Evolutionary conservation across 441 rosid species (phyloP), one percentile per base, ranked within the genome.

Genomic region (Euphorbia schlechtendalii): DNA sequence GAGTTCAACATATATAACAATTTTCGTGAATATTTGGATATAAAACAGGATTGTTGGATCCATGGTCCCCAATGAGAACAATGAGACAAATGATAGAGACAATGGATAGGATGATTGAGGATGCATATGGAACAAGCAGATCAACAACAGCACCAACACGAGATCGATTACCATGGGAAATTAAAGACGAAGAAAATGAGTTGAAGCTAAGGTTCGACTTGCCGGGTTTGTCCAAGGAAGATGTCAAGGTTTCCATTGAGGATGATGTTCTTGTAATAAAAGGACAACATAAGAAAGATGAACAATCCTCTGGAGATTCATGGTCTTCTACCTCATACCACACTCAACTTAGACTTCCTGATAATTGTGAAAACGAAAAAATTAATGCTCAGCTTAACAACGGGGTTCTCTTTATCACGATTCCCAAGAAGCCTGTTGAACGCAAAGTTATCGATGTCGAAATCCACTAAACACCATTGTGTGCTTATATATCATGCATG

Each of bases 191-290:
- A 2, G 96, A 89, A 45, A 45, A 77, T 1, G 98, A 87, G 77
- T 77, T 87, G 71, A 86, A 74, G 76, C 79, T 87, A 92, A 81
- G 96, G 67, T 86, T 87, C 11, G 96, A 89, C 84, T 74, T 92
- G 96, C 96, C 96, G 0, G 96, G 96, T 15, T 80, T 89, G 1
- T 71, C 81, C 3, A 89, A 80, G 83, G 96, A 87, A 38, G 93
- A 90, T 0, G 90, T 90, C 3, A 82, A 78, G 76, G 83, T 92
- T 3, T 82, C 80, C 0, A 72, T 89, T 0, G 96, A 87, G 65
- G 90, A 87, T 3, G 84, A 87, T 12, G 72, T 82, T 0, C 84
- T 92, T 40, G 77, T 84, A 0, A 80, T 92, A 18, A 83, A 54
- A 56, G 98, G 91, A 66, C 83, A 87, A 45, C 83, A 78, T 32